These are phyloP conservation scores for Sugiyamaella grinbergsii DNA, from an alignment of 1,139 yeast genomes.

Conservation along the genomic window DNA sequence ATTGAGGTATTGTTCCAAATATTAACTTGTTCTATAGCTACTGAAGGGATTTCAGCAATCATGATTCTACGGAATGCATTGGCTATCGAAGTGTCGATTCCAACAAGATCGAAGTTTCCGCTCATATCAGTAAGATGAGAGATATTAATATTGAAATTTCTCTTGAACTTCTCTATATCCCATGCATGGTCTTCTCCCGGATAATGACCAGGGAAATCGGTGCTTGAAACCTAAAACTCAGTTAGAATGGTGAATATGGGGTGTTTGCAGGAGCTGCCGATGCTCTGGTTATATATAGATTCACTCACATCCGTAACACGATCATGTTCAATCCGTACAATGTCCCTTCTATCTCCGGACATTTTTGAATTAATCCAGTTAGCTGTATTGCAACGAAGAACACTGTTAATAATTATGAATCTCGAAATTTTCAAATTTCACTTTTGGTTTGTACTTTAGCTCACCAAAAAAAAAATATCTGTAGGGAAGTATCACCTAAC, in stretches of 20 bases:
- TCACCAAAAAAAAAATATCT: slow-evolving; percentile 5
- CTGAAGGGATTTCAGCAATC: slow-evolving; percentile 95
- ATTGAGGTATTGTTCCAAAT: slow-evolving; percentile 93
- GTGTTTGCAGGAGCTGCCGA: too few relatives aligned
- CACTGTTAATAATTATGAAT: too few relatives aligned
- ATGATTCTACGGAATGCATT: slow-evolving; percentile 96
- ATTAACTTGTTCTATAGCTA: slow-evolving; percentile 90
- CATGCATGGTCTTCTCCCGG: slow-evolving; percentile 70
- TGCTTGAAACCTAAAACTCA: slow-evolving; percentile 51
- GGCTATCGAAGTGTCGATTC: slow-evolving; percentile 88
- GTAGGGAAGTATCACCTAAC: slow-evolving; percentile 1
- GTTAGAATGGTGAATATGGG: too few relatives aligned
- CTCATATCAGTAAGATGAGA: slow-evolving; percentile 61
- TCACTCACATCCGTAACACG: slow-evolving; percentile 70
- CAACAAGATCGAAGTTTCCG: slow-evolving; percentile 84
- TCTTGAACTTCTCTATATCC: slow-evolving; percentile 80
- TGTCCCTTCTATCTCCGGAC: slow-evolving; percentile 45
- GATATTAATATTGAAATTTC: slow-evolving; percentile 67
- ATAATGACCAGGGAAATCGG: slow-evolving; percentile 86
- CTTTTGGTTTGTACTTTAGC: too few relatives aligned
- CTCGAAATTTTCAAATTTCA: slow-evolving; percentile 5
- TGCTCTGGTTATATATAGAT: background rate
- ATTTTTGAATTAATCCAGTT: slow-evolving; percentile 6
- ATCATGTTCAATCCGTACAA: slow-evolving; percentile 87
- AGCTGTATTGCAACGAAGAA: too few relatives aligned